A percentile compares a stretch with the other conserved stretches of the same genome.
phyloP scores from a whole-genome alignment of 2,329 filamentous ascomycete species.

The Talaromyces atroroseus region DNA sequence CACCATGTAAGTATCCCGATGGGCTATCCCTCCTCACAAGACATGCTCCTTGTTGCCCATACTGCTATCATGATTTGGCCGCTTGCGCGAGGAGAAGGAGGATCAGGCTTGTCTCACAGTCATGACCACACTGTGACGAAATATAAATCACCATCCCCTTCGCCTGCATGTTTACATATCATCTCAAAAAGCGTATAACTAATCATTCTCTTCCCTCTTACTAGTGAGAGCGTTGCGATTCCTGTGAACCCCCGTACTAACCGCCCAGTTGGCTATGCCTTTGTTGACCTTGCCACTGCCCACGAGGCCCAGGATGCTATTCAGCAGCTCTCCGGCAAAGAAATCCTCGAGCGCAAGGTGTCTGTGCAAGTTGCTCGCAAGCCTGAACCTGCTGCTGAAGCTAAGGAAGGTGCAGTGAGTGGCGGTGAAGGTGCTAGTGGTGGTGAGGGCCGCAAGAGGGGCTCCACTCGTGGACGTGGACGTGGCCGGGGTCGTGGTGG shows the following conservation, averaged over 20 bases:
- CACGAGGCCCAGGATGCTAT: constrained; percentile 95
- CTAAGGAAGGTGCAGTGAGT: constrained; percentile 69
- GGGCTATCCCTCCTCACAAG: neutral
- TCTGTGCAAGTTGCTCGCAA: constrained; percentile 98
- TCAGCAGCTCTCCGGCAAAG: constrained; percentile 89
- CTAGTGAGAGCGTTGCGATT: constrained; percentile 95
- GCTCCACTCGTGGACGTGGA: constrained; percentile 55
- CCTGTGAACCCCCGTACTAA: constrained; percentile 98
- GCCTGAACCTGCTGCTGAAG: constrained; percentile 75
- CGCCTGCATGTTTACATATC: neutral
- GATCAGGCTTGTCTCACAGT: neutral
- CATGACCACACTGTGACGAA: neutral
- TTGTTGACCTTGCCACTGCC: constrained; percentile 94
- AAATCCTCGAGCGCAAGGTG: constrained; percentile 97
- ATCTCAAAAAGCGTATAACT: neutral
- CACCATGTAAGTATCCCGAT: constrained; percentile 78
- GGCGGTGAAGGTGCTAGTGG: constrained; percentile 67
- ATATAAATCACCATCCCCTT: neutral
- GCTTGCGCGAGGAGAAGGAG: neutral
- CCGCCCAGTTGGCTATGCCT: constrained; percentile 96
- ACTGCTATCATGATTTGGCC: neutral
- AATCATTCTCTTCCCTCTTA: constrained; percentile 2
- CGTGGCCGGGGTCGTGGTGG: constrained; percentile 60
- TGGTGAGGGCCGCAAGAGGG: constrained; percentile 58
- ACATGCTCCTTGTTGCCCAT: neutral